phyloP scores from a whole-genome alignment of 1,139 yeast genomes.

The Saccharomycopsis hybrid region DNA sequence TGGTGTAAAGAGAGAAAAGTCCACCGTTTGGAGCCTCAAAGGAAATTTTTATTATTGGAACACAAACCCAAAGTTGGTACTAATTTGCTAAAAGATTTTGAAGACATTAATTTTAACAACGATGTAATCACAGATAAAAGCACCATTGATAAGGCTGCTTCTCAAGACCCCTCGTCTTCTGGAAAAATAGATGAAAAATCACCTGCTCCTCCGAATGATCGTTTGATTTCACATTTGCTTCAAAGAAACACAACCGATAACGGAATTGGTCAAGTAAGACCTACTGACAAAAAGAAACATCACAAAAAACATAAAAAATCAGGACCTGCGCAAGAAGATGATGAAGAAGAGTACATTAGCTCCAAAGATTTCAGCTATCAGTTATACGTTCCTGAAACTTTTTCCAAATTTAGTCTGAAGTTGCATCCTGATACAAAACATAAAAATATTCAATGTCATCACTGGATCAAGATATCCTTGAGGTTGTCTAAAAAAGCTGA shows the following conservation, averaged over 20 bases:
- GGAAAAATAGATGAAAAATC: background rate
- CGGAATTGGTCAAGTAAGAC: background rate
- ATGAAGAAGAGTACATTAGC: conserved; percentile 32
- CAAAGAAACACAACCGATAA: conserved; percentile 1
- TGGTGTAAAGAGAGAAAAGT: conserved; percentile 80
- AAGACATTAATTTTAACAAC: conserved; percentile 28
- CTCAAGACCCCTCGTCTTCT: background rate
- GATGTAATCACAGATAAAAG: conserved; percentile 15
- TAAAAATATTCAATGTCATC: conserved; percentile 74
- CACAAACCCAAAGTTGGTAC: conserved; percentile 58
- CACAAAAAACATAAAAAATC: conserved; percentile 2
- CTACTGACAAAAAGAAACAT: conserved; percentile 1
- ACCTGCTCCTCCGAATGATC: background rate
- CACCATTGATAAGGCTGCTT: background rate
- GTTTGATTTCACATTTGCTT: background rate
- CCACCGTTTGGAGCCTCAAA: conserved; percentile 85
- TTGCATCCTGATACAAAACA: conserved; percentile 81
- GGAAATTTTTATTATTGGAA: conserved; percentile 72
- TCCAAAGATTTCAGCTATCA: conserved; percentile 75
- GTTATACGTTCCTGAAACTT: conserved; percentile 64
- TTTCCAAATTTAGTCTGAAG: conserved; percentile 39
- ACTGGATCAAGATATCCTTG: conserved; percentile 86
- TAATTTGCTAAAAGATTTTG: conserved; percentile 35
- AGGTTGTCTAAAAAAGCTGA: conserved; percentile 61
- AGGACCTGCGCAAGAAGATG: conserved; percentile 25